Percentiles rank a stretch among this genome's conserved stretches.
phyloP scores from a whole-genome alignment of 331 rosid genomes.

The Phaseolus coccineus region DNA sequence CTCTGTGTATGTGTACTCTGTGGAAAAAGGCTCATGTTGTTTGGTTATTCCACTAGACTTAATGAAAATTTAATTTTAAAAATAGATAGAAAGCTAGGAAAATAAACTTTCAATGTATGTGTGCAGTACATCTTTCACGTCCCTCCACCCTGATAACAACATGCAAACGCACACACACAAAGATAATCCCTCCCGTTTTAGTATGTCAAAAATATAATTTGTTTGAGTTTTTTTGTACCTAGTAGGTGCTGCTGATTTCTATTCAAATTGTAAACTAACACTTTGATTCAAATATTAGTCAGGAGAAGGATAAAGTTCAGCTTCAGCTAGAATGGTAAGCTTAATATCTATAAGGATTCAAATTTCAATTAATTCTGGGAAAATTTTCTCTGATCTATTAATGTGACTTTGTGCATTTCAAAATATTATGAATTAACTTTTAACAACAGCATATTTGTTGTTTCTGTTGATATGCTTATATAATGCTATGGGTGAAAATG shows the following conservation, averaged over 20 bases:
- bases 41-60: constrained; percentile 25
- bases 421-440: constrained; percentile 2
- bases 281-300: constrained; percentile 60
- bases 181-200: constrained; percentile 16
- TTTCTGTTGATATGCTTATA: constrained; percentile 15
- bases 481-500: constrained; percentile 30
- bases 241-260: constrained; percentile 33
- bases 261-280: constrained; percentile 41
- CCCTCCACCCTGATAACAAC: neutral
- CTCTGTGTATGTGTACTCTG: constrained; percentile 7
- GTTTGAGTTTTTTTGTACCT: constrained; percentile 36
- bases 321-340: constrained; percentile 95
- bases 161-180: neutral
- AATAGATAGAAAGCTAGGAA: constrained; percentile 1
- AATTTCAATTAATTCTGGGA: constrained; percentile 40
- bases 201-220: constrained; percentile 17
- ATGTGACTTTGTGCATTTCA: constrained; percentile 6
- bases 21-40: constrained; percentile 11
- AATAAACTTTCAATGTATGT: neutral
- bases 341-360: constrained; percentile 36
- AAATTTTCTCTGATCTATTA: constrained; percentile 14
- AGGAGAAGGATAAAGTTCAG: constrained; percentile 82
- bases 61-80: neutral
- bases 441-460: constrained; percentile 3
- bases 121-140: neutral